Evolutionary conservation across 2,329 filamentous ascomycete species (phyloP), one percentile per base, ranked within the genome.

Genomic region (Aureobasidium pullulans): DNA sequence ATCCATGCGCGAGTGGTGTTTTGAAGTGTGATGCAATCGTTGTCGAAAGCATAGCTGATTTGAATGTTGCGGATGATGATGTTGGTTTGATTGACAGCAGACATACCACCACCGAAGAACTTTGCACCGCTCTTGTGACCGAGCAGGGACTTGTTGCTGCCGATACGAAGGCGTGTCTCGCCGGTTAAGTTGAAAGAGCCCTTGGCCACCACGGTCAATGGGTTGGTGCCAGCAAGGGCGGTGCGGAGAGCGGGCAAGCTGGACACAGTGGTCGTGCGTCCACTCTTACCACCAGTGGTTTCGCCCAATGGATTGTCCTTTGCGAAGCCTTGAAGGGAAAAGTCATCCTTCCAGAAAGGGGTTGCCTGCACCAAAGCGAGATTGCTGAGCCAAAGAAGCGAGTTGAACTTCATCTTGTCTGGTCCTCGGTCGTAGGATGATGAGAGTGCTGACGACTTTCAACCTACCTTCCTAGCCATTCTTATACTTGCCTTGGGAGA

Each of bases 1-100:
- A 79, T 67, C 77, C 77, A 79, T 0, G 79, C 73, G 2, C 76
- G 67, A 1, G 75, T 79, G 29, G 72, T 71, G 67, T 77, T 75
- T n/a, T 72, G 70, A 37, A 78, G 71, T 4, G 73, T 75, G 59
- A 79, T 75, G 61, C 71, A 70, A 59, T 79, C 77, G 15, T 73
- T 72, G 49, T 71, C 75, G 4, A 71, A 46, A 34, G 77, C 74
- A 47, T 72, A 65, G 15, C 65, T 64, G 29, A 71, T 69, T 15
- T 65, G 65, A 5, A 73, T 64, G 58, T 77, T 77, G 43, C 73
- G 73, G 11, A 77, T 62, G 42, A 77, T 73, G 10, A 77, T 72
- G 50, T 77, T 77, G 31, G 70, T 68, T 4, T 67, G 67, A 10
- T 72, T 65, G 34, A 64, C 66, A 13, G 77, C 66, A 16, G 70